Percentiles rank a stretch among this genome's conserved stretches.
Evolutionary conservation across 495 filamentous ascomycete species (phyloP).

Genomic region (Chaetomidium leptoderma): DNA sequence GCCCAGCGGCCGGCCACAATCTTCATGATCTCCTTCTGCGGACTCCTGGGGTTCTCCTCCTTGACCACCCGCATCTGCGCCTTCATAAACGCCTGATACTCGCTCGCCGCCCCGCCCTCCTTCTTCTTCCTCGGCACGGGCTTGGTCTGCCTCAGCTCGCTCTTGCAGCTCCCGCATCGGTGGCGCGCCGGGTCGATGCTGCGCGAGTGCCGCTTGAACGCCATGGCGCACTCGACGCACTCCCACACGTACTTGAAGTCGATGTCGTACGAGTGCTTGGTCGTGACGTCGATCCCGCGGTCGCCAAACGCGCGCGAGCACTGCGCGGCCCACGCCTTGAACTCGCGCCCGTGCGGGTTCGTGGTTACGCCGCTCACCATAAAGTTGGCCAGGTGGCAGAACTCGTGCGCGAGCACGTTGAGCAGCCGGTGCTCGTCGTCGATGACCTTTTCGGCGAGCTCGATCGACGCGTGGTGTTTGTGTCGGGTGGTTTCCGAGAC

Average conservation of each 20-base stretch:
- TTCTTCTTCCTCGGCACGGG: constrained; percentile 58
- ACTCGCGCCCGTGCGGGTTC: constrained; percentile 75
- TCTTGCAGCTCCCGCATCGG: constrained; percentile 67
- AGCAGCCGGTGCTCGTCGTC: constrained; percentile 69
- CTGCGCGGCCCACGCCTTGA: constrained; percentile 64
- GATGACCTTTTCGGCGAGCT: constrained; percentile 84
- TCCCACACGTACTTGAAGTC: constrained; percentile 86
- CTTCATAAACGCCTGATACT: constrained; percentile 67
- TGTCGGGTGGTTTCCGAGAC: constrained; percentile 24
- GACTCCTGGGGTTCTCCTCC: constrained; percentile 46
- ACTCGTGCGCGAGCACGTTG: constrained; percentile 89
- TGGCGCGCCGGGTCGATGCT: constrained; percentile 65
- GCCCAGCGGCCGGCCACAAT: constrained; percentile 49
- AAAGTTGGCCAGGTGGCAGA: constrained; percentile 87
- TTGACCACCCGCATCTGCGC: constrained; percentile 56
- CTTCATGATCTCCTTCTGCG: constrained; percentile 63
- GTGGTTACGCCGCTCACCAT: constrained; percentile 66
- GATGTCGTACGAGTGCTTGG: constrained; percentile 82
- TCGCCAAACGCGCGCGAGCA: constrained; percentile 35
- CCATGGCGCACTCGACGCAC: constrained; percentile 62
- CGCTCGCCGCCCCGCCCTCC: constrained; percentile 27
- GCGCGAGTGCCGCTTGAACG: constrained; percentile 76
- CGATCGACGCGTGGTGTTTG: constrained; percentile 72
- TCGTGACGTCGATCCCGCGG: constrained; percentile 67
- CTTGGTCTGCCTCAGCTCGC: constrained; percentile 67